Base-by-base conservation (phyloP, 352 stramenopile species). In the Globisporangium apiculatum region DNA sequence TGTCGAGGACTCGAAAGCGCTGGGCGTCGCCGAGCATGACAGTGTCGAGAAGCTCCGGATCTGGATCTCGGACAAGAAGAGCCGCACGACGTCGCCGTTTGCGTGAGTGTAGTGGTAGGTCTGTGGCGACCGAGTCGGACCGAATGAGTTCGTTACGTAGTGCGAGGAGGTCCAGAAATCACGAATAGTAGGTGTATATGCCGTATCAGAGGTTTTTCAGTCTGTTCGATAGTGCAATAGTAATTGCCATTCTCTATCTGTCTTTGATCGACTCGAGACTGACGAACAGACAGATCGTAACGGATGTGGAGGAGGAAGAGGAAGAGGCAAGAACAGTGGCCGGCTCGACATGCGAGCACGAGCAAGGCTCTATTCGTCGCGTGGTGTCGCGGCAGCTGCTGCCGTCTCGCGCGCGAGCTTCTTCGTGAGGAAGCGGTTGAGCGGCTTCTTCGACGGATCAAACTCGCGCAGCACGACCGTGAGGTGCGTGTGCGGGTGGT, bases 31-130 rank as follows among this genome's bases (percentile, higher is more conserved):
- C 40, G 69, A 79, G 2, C 60, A 57, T 9, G 69, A 79, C 14
- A 75, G 84, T 36, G 67, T 87, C 51, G 83, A 93, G 67, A 91
- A 86, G 70, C 68, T 93, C 38, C 83, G 83, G 53, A 93, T 93
- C 55, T 93, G 83, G 83, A 90, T 93, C 54, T 93, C 83, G 18
- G 83, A 93, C 67, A 89, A 89, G 66, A 93, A 93, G 67, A 78
- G 67, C 11, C 79, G 81, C 50, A 93, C 79, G 18, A 76, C 75
- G 36, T 88, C 79, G n/a, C 83, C 83, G 2, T 93, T 93, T 66
- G 67, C 68, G 24, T 85, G 53, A 57, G 3, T 50, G 17, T 31
- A 31, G 24, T 31, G 24, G 24, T 31, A 31, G 24, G 24, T 31
- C 24, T 31, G 24, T 31, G 3, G 24, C 3, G 24, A 31, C 24